These are phyloP conservation scores for Alternaria postmessia DNA, from an alignment of 2,329 filamentous ascomycete species.

Conservation along the genomic window DNA sequence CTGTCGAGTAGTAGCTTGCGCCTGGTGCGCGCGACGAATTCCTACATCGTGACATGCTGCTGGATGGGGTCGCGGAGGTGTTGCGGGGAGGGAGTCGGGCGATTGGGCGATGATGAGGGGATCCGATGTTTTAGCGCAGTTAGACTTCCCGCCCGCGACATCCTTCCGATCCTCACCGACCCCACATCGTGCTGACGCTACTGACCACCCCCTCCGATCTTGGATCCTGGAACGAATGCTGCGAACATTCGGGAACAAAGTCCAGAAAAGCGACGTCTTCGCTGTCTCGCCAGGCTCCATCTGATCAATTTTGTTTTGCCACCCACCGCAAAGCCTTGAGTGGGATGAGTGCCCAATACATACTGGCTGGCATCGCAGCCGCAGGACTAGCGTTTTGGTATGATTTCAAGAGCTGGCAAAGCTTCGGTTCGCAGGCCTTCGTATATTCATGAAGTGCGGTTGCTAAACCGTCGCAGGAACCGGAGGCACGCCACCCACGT, in stretches of 20 bases:
- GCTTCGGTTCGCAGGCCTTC: constrained; percentile 18
- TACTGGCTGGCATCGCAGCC: constrained; percentile 22
- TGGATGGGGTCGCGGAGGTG: neutral
- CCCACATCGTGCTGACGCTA: constrained; percentile 6
- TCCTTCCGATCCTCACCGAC: neutral
- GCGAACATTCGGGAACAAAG: neutral
- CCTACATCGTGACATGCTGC: neutral
- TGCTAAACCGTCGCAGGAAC: constrained; percentile 33
- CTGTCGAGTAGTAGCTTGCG: neutral
- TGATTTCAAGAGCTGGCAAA: constrained; percentile 38
- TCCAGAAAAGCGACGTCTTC: neutral
- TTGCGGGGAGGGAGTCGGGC: constrained; percentile 16
- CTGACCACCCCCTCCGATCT: neutral
- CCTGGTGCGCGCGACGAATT: neutral
- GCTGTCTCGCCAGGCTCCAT: neutral
- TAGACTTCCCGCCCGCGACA: constrained; percentile 4
- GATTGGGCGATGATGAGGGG: constrained; percentile 18
- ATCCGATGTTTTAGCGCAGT: constrained; percentile 10
- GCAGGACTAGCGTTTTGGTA: constrained; percentile 27
- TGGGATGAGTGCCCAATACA: constrained; percentile 14
- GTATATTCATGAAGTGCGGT: rapidly evolving
- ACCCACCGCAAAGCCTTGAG: neutral
- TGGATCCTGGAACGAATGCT: neutral
- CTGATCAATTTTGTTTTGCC: neutral
- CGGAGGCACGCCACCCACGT: constrained; percentile 42